Percentiles rank a stretch among this genome's conserved stretches.
Evolutionary conservation across 371 early-diverging fungal genomes (phyloP).

Genomic region (Rhizomucor pusillus): DNA sequence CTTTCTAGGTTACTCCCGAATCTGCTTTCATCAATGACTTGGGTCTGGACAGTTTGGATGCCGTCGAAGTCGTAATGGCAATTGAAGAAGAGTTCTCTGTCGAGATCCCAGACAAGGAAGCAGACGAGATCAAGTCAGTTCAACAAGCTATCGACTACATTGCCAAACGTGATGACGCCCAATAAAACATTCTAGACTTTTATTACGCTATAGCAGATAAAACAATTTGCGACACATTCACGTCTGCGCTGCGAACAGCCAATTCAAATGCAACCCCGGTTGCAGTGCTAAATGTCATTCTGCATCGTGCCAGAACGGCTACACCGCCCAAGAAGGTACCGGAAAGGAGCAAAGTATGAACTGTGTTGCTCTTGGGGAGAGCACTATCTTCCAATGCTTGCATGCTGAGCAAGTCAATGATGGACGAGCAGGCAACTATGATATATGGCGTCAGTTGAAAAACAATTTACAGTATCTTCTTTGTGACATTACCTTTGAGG

Average conservation of each 20-base stretch:
- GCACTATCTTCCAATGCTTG: conserved; percentile 72
- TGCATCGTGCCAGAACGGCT: conserved; percentile 72
- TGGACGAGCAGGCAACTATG: conserved; percentile 62
- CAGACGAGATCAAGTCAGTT: conserved; percentile 91
- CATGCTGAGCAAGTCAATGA: conserved; percentile 84
- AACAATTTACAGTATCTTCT: not conserved
- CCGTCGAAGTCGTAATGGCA: conserved; percentile 98
- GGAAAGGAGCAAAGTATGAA: conserved; percentile 83
- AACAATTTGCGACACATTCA: conserved; percentile 68
- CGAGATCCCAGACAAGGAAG: conserved; percentile 96
- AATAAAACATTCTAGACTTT: conserved; percentile 43
- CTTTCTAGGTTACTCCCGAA: conserved; percentile 70
- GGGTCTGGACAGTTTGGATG: conserved; percentile 93
- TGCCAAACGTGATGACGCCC: conserved; percentile 72
- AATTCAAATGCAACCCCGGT: conserved; percentile 92
- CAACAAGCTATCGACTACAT: conserved; percentile 89
- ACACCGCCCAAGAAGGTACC: conserved; percentile 85
- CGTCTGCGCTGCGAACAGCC: conserved; percentile 74
- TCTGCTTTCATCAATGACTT: conserved; percentile 93
- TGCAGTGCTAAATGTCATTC: conserved; percentile 84
- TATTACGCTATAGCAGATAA: conserved; percentile 70
- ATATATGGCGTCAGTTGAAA: conserved; percentile 1
- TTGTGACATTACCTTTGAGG: conserved; percentile 48
- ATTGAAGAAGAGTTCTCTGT: conserved; percentile 98
- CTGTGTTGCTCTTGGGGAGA: conserved; percentile 71